Conservation (phyloP, 2,329 filamentous ascomycete genomes). For the Aphanoascus verrucosus region DNA sequence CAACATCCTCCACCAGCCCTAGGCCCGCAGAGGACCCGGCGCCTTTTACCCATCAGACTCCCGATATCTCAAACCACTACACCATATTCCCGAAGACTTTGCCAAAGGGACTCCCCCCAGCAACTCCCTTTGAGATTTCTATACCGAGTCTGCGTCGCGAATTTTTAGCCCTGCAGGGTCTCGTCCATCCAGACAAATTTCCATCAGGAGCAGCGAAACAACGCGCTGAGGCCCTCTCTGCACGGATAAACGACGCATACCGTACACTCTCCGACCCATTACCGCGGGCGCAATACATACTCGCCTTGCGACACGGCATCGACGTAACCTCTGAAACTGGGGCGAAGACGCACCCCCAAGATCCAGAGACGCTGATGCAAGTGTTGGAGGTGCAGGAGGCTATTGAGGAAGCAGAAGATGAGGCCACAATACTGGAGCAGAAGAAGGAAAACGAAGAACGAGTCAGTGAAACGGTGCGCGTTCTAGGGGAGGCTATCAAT, state of each 20-base stretch:
- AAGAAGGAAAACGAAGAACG: conserved; percentile 56
- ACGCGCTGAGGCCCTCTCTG: conserved; percentile 64
- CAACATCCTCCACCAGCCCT: not conserved
- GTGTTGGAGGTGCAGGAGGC: conserved; percentile 70
- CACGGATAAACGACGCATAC: conserved; percentile 85
- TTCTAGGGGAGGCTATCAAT: conserved; percentile 55
- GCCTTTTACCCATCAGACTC: conserved; percentile 15
- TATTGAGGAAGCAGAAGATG: conserved; percentile 56
- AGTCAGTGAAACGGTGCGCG: conserved; percentile 52
- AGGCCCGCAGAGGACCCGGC: not conserved
- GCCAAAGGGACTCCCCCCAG: conserved; percentile 64
- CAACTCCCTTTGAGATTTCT: conserved; percentile 65
- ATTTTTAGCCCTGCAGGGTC: conserved; percentile 69
- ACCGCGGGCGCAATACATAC: conserved; percentile 75
- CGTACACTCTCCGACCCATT: conserved; percentile 71
- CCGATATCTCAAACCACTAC: conserved; percentile 56
- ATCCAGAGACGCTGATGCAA: conserved; percentile 67
- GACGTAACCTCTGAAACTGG: conserved; percentile 69
- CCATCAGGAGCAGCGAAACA: conserved; percentile 38
- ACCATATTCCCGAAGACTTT: conserved; percentile 76
- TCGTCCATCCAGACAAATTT: conserved; percentile 42
- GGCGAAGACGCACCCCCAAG: conserved; percentile 53
- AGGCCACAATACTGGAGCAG: conserved; percentile 55
- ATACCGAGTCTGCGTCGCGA: conserved; percentile 61
- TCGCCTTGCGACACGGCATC: conserved; percentile 54